These are phyloP conservation scores for Conringia planisiliqua DNA, from an alignment of 345 rosid species.

Conservation along the genomic window DNA sequence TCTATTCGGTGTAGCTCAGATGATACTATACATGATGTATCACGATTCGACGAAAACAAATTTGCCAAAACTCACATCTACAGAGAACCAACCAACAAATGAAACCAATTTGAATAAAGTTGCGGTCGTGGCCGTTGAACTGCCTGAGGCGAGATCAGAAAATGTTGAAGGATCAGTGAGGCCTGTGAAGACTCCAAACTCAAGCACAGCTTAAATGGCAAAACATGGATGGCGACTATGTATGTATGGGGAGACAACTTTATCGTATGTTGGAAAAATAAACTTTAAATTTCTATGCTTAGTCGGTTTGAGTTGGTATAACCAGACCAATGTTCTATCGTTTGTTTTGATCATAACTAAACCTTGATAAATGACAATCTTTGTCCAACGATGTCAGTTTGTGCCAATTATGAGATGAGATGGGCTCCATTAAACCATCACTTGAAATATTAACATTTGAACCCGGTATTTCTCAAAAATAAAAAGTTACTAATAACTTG, in stretches of 20 bases:
- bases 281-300: not conserved
- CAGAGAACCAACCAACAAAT: conserved; percentile 8
- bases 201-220: not conserved
- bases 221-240: not conserved
- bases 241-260: not conserved
- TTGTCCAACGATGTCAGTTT: not conserved
- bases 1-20: conserved; percentile 57
- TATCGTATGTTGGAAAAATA: conserved; percentile 22
- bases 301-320: conserved; percentile 6
- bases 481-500: not conserved
- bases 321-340: conserved; percentile 3
- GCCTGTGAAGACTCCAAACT: not conserved
- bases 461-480: not conserved
- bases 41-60: conserved; percentile 31
- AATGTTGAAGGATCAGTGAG: conserved; percentile 15
- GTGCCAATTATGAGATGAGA: not conserved
- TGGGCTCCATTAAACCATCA: not conserved
- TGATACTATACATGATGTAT: conserved; percentile 65
- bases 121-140: conserved; percentile 18
- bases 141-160: not conserved
- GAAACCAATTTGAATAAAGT: not conserved
- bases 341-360: conserved; percentile 6
- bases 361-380: not conserved
- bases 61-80: conserved; percentile 6
- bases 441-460: not conserved